phyloP scores from a whole-genome alignment of 441 rosid genomes.

The Adansonia gregorii region DNA sequence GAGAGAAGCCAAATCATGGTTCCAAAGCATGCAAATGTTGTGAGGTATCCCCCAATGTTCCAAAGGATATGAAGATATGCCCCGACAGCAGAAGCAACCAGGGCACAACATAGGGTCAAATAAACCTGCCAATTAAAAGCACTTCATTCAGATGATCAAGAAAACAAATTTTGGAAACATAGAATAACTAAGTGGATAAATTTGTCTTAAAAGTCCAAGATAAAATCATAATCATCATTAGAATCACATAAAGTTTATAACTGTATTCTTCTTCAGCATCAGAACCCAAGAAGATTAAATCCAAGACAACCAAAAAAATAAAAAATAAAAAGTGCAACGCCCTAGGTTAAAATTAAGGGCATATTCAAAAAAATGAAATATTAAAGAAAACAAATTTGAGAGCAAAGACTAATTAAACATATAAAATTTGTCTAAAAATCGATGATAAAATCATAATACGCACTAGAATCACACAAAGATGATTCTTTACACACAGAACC shows the following conservation, averaged over 20 bases:
- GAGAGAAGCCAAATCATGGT: slow-evolving; percentile 58
- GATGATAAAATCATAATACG: background rate
- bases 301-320: background rate
- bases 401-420: background rate
- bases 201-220: background rate
- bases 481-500: background rate
- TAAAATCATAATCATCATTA: background rate
- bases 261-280: no score
- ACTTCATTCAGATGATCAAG: background rate
- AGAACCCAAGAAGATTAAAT: background rate
- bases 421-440: background rate
- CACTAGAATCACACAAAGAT: background rate
- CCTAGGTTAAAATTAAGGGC: background rate
- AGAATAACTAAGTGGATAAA: background rate
- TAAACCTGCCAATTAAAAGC: slow-evolving; percentile 54
- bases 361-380: background rate
- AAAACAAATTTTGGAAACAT: background rate
- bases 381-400: background rate
- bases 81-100: slow-evolving; percentile 72
- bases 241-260: background rate
- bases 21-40: slow-evolving; percentile 60
- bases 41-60: slow-evolving; percentile 82
- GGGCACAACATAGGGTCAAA: slow-evolving; percentile 69
- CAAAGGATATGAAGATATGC: slow-evolving; percentile 70
- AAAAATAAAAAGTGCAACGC: background rate